These are phyloP conservation scores for Scytalidium sp. DNA, from an alignment of 2,329 filamentous ascomycete species.

Conservation along the genomic window DNA sequence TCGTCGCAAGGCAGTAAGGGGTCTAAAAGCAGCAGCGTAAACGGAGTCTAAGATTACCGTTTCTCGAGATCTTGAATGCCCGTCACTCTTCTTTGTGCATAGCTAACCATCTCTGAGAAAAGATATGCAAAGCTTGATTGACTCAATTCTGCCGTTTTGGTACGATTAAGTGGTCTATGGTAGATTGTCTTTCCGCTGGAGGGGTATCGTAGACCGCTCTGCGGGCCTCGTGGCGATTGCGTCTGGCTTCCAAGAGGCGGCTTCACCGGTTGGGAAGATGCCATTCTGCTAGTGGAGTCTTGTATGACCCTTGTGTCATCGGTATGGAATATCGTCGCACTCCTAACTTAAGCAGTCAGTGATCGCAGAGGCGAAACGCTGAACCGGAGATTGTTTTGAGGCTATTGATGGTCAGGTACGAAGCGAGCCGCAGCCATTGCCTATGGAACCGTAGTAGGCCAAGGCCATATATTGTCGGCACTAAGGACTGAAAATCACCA, in stretches of 20 bases:
- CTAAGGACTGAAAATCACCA: not conserved
- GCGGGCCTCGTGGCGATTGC: constrained; percentile 22
- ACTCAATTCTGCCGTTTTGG: constrained; percentile 83
- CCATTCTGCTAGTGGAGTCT: constrained; percentile 20
- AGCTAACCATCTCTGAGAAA: constrained; percentile 94
- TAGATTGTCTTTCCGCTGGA: constrained; percentile 97
- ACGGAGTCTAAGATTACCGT: constrained; percentile 50
- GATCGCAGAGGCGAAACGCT: not conserved
- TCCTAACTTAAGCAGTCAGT: not conserved
- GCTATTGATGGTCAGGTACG: not conserved
- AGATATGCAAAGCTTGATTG: constrained; percentile 94
- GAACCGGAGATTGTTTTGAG: not conserved
- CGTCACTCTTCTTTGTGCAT: constrained; percentile 86
- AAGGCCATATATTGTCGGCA: not conserved
- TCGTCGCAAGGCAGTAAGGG: not conserved
- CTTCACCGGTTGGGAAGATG: constrained; percentile 28
- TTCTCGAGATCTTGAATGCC: constrained; percentile 93
- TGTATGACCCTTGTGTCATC: not conserved
- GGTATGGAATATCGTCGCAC: not conserved
- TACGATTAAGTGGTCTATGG: constrained; percentile 89
- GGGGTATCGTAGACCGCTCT: constrained; percentile 76
- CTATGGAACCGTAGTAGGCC: no score
- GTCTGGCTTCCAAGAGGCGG: constrained; percentile 19
- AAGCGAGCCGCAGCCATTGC: not conserved
- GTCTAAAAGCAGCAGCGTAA: not conserved